Evolutionary conservation across 1,284 basidiomycete genomes (phyloP).

Genomic region (Agaricales sp.): DNA sequence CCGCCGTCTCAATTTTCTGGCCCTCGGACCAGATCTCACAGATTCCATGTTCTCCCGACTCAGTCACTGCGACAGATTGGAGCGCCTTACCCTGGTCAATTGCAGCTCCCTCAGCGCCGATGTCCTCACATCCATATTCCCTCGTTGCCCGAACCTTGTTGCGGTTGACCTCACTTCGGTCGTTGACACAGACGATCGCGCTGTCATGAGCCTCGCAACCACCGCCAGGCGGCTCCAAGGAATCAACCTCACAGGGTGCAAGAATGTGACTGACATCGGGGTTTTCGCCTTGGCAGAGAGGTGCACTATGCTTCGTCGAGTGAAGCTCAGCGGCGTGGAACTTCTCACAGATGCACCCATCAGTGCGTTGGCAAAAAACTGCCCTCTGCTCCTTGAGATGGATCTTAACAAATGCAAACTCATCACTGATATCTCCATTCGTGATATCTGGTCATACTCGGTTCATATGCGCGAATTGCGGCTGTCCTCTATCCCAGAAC

Average conservation of each 20-base stretch:
- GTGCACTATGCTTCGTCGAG: conserved; percentile 74
- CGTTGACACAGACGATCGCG: conserved; percentile 54
- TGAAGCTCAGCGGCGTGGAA: conserved; percentile 78
- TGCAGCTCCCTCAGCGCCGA: conserved; percentile 68
- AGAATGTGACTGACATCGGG: conserved; percentile 70
- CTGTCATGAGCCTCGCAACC: conserved; percentile 62
- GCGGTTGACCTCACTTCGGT: conserved; percentile 86
- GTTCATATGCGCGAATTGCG: conserved; percentile 86
- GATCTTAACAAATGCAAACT: conserved; percentile 82
- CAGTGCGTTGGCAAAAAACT: conserved; percentile 68
- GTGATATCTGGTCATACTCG: conserved; percentile 78
- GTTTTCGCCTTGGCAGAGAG: conserved; percentile 68
- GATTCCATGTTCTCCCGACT: conserved; percentile 76
- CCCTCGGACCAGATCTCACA: conserved; percentile 61
- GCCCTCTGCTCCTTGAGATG: conserved; percentile 87
- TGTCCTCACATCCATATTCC: conserved; percentile 61
- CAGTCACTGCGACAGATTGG: conserved; percentile 72
- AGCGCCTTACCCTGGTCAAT: conserved; percentile 86
- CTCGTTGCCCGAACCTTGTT: conserved; percentile 67
- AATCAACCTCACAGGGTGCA: conserved; percentile 86
- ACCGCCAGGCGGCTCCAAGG: conserved; percentile 80
- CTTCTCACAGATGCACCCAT: conserved; percentile 76
- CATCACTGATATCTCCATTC: conserved; percentile 71
- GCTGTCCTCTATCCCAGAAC: conserved; percentile 67
- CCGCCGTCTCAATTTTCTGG: conserved; percentile 84